Base-by-base conservation (phyloP, 225 moss, liverwort and hornwort species). In the Marchantia paleacea region DNA sequence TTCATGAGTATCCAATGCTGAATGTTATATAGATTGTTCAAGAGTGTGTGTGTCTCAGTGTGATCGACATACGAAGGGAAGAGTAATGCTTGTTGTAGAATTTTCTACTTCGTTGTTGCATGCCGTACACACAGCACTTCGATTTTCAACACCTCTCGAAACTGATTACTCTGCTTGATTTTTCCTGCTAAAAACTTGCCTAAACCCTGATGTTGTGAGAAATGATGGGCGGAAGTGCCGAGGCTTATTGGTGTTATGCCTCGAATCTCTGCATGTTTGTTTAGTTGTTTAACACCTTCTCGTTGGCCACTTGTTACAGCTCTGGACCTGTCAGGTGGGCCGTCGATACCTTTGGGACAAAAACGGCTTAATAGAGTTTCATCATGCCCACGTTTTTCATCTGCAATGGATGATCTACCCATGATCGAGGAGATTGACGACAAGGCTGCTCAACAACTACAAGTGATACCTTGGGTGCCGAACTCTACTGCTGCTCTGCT, bases 391-490 rank as follows among this genome's bases (percentile, higher is more conserved):
- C 82, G 85, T 24, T 77, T 84, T 58, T 67, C 75, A 9, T 25
- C 18, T 20, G 63, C 75, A 16, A 53, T 57, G 11, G 87, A 87
- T 57, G 84, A 84, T 80, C 85, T 80, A 70, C 65, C 70, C 24
- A 87, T 87, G 87, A 82, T 62, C 10, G 85, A 85, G 58, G 87
- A 87, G 55, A 48, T 73, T 8, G 80, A 80, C 19, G 85, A 83
- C 5, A 87, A 79, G 65, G 58, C 80, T 54, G 20, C 76, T 22
- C 75, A 87, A 54, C 75, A 87, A 39, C 26, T 85, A 72, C 82
- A 82, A 28, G 84, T 87, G 26, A 85, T 87, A 63, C 87, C 87
- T 0, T 87, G 87, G 87, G 85, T 83, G 69, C 87, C 87, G 26
- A 80, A 77, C 76, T 67, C 78, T 14, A 82, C 85, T 20, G 22